Conservation (phyloP, 164 flowering plant genomes). For the Macadamia integrifolia region DNA sequence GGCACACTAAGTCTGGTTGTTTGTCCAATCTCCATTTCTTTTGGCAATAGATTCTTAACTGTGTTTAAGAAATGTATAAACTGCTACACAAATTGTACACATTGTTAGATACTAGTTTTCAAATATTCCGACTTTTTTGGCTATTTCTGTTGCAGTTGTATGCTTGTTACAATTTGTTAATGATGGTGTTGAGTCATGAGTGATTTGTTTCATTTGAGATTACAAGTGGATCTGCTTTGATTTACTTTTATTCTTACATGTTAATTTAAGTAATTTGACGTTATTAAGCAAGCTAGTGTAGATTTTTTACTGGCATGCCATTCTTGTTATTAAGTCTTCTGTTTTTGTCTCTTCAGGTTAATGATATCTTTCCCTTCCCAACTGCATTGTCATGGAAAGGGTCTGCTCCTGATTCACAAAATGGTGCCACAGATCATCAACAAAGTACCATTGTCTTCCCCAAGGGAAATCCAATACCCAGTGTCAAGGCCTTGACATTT, state of each 20-base stretch:
- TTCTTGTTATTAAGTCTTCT: background rate
- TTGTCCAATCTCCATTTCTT: no score
- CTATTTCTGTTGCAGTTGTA: no score
- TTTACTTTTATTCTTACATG: no score
- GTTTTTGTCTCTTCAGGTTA: slow-evolving; percentile 39
- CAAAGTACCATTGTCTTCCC: slow-evolving; percentile 73
- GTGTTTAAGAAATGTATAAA: no score
- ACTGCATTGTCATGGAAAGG: slow-evolving; percentile 84
- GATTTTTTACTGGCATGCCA: background rate
- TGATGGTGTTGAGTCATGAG: no score
- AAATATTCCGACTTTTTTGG: no score
- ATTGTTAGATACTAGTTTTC: no score
- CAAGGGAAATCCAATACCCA: slow-evolving; percentile 78
- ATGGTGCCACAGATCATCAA: slow-evolving; percentile 51
- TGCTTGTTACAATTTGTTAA: no score
- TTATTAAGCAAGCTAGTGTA: background rate
- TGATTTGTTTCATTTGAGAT: background rate
- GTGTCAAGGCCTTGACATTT: slow-evolving; percentile 77
- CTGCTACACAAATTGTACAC: no score
- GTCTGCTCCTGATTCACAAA: slow-evolving; percentile 51
- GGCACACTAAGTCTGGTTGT: no score
- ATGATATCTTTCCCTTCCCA: slow-evolving; percentile 73
- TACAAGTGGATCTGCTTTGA: background rate
- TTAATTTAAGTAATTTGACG: no score
- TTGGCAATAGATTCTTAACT: no score